These are phyloP conservation scores for Diplotaxis tenuifolia DNA, from an alignment of 345 rosid species.

Conservation along the genomic window DNA sequence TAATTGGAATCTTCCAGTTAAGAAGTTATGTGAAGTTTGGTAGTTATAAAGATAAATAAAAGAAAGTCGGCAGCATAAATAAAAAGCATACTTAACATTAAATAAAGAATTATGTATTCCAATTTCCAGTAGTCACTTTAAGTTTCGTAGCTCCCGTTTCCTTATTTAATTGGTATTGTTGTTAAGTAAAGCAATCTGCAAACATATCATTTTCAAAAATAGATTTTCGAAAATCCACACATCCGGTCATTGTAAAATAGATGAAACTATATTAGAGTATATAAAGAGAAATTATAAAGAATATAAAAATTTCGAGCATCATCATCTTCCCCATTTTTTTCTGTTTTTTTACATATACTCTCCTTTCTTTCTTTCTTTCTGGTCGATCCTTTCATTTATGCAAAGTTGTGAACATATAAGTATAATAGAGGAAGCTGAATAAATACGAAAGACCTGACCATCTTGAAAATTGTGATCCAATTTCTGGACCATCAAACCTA, in stretches of 20 bases:
- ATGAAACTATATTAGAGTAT: neutral
- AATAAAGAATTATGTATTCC: neutral
- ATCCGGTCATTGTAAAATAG: neutral
- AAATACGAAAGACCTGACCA: neutral
- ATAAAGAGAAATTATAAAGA: no score
- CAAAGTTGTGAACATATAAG: no score
- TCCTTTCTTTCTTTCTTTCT: no score
- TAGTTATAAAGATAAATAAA: neutral
- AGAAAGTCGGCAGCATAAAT: neutral
- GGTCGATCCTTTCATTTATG: no score
- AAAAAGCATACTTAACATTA: neutral
- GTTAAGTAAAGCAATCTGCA: neutral
- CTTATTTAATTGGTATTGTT: neutral
- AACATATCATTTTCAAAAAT: neutral
- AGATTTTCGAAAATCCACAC: neutral
- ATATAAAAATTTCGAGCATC: no score
- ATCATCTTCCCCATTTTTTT: no score
- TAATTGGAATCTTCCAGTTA: neutral
- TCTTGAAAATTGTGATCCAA: conserved; percentile 54
- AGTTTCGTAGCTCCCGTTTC: neutral
- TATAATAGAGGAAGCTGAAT: no score
- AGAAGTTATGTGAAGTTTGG: neutral
- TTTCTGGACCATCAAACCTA: conserved; percentile 42
- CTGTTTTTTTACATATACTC: no score
- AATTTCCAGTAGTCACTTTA: neutral